Base-by-base conservation (phyloP, 371 early-diverging fungal genomes). In the Conidiobolus incongruus region DNA sequence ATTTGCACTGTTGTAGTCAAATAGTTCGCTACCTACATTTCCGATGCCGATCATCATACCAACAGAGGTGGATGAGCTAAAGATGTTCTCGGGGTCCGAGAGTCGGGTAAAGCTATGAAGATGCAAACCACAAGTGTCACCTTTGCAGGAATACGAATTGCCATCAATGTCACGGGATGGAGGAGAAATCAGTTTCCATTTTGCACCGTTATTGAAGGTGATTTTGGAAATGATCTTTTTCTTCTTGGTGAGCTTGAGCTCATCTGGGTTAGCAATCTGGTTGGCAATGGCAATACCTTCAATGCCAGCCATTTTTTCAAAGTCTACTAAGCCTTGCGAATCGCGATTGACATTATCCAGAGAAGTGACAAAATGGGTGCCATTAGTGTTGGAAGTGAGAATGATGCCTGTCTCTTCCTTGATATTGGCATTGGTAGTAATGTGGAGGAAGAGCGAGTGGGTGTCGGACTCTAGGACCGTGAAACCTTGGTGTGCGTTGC, bases 21-120 rank as follows among this genome's bases (percentile, higher is more conserved):
- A 48, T 12, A 96, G 58, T 6, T 52, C 49, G 0, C 49, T 31
- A 2, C 95, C 97, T 1, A 86, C 85, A 50, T 82, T 94, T 20
- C 94, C 95, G 2, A 92, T 81, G 17, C 81, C 97, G 32, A 94
- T 65, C 62, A 84, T 72, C 35, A 94, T 50, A 1, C 97, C 97
- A 1, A 81, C 74, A 3, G 90, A 86, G 16, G 79, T 70, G 0
- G 75, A 58, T 0, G 76, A 60, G 45, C 82, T 78, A 48, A 81
- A 82, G 10, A 80, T 51, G 51, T 84, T 81, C 21, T 74, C 72
- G 0, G 71, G 65, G 39, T 85, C 81, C 31, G 63, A 61, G n/a
- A 80, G 66, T 50, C 81, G 79, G 3, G 86, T 75, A 45, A 78
- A 85, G 35, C 80, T 69, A 49, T 85, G 87, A 19, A 92, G 52